A percentile compares a stretch with the other conserved stretches of the same genome.
phyloP scores from a whole-genome alignment of 768 basidiomycete species.

The Melanogaster broomeanus region DNA sequence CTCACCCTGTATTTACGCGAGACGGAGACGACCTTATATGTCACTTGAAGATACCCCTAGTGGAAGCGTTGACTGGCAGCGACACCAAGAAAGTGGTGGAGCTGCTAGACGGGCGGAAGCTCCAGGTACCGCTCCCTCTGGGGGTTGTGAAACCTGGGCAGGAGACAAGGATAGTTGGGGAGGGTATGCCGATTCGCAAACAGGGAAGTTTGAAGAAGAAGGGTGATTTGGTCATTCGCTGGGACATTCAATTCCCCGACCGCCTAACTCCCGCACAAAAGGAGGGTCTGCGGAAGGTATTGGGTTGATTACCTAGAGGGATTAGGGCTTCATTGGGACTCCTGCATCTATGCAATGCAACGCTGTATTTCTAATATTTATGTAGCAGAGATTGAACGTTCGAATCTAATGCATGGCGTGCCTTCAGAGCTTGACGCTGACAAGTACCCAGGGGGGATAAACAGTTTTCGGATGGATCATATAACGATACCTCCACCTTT shows the following conservation, averaged over 20 bases:
- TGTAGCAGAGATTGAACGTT: too few relatives aligned
- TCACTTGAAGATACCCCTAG: constrained; percentile 64
- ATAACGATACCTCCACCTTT: too few relatives aligned
- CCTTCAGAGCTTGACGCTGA: too few relatives aligned
- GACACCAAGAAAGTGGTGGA: constrained; percentile 59
- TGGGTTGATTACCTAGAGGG: constrained; percentile 36
- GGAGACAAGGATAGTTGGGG: constrained; percentile 66
- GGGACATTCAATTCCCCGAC: constrained; percentile 86
- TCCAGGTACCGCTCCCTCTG: constrained; percentile 65
- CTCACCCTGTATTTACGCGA: constrained; percentile 72
- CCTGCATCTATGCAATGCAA: constrained; percentile 1
- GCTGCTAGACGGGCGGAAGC: constrained; percentile 75
- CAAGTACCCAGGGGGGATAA: too few relatives aligned
- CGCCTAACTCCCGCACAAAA: constrained; percentile 75
- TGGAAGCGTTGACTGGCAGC: constrained; percentile 77
- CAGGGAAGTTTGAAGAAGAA: constrained; percentile 67
- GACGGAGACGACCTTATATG: constrained; percentile 80
- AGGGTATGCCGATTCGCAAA: constrained; percentile 93
- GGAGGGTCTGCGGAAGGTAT: constrained; percentile 72
- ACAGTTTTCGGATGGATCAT: too few relatives aligned
- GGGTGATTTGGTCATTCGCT: constrained; percentile 82
- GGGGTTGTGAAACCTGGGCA: constrained; percentile 78
- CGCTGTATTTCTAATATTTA: constrained; percentile 8
- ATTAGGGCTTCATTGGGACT: neutral
- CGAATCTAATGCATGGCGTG: neutral